Percentiles rank a stretch among this genome's conserved stretches.
These are phyloP conservation scores for Schwanniomyces pseudopolymorphus DNA, from an alignment of 805 yeast genomes.

Conservation along the genomic window DNA sequence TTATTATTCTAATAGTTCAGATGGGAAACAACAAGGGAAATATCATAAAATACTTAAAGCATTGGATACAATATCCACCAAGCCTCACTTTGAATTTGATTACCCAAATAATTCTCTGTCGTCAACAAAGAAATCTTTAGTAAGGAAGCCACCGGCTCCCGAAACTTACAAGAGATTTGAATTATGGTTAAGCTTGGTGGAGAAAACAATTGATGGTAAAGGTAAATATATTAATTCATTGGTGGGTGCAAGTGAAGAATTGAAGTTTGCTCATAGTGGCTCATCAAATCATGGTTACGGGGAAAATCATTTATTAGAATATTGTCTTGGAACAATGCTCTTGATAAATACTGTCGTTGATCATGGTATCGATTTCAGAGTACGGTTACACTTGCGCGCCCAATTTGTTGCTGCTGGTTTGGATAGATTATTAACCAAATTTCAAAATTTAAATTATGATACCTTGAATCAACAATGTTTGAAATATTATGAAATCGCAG, in stretches of 20 bases:
- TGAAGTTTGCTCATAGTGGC: conserved; percentile 43
- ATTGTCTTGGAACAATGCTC: conserved; percentile 67
- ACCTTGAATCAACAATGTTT: conserved; percentile 63
- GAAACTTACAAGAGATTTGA: conserved; percentile 53
- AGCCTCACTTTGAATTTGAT: conserved; percentile 41
- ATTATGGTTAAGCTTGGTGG: conserved; percentile 69
- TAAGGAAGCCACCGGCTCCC: conserved; percentile 35
- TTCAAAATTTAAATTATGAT: conserved; percentile 56
- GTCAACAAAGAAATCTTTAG: conserved; percentile 21
- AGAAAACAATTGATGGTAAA: conserved; percentile 72
- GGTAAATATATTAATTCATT: conserved; percentile 83
- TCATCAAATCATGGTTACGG: conserved; percentile 47
- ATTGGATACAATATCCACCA: conserved; percentile 42
- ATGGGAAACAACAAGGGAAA: conserved; percentile 36
- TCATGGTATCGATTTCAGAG: conserved; percentile 42
- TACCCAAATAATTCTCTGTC: conserved; percentile 18
- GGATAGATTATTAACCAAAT: conserved; percentile 47
- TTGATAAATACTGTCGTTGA: conserved; percentile 64
- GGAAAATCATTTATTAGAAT: conserved; percentile 68
- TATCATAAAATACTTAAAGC: conserved; percentile 59
- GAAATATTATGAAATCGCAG: conserved; percentile 57
- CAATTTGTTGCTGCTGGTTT: conserved; percentile 60
- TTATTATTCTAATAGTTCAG: conserved; percentile 28
- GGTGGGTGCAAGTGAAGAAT: conserved; percentile 90
- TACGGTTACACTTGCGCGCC: conserved; percentile 58